A percentile compares a stretch with the other conserved stretches of the same genome.
Conservation (phyloP, 345 rosid genomes). For the Anastatica hierochuntica region DNA sequence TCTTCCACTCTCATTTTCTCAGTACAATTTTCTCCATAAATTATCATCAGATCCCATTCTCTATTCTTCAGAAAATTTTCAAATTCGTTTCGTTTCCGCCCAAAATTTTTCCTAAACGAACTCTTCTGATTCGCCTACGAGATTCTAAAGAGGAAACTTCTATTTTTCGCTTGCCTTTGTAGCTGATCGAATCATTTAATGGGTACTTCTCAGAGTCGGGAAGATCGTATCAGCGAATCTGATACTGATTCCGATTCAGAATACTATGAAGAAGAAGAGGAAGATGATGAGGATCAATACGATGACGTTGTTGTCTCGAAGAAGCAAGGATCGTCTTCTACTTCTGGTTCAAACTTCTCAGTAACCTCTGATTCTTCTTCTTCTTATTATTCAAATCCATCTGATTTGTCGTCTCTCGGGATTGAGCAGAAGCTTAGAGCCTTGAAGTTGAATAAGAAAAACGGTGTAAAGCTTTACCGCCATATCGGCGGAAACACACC, state of each 20-base stretch:
- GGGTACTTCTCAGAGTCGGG: constrained; percentile 70
- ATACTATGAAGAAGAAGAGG: constrained; percentile 33
- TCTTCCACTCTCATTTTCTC: neutral
- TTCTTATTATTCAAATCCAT: constrained; percentile 26
- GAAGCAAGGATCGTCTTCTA: constrained; percentile 27
- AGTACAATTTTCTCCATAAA: too few species aligned
- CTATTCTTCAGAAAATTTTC: too few species aligned
- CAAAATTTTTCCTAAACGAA: neutral
- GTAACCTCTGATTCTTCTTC: constrained; percentile 18
- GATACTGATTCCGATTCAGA: constrained; percentile 35
- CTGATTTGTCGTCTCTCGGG: constrained; percentile 27
- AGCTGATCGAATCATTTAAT: constrained; percentile 24
- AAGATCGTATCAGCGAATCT: constrained; percentile 45
- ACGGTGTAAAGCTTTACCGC: constrained; percentile 73
- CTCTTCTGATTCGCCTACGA: neutral
- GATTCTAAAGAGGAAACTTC: neutral
- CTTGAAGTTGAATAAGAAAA: constrained; percentile 41
- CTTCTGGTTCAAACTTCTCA: constrained; percentile 15
- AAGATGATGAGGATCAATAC: constrained; percentile 31
- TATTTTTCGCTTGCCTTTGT: neutral
- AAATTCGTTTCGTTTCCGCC: too few species aligned
- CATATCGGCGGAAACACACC: constrained; percentile 83
- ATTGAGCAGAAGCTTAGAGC: constrained; percentile 56
- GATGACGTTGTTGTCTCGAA: constrained; percentile 25
- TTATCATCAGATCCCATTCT: too few species aligned